Base-by-base conservation (phyloP, 352 stramenopile genomes). In the Pythium sp. region DNA sequence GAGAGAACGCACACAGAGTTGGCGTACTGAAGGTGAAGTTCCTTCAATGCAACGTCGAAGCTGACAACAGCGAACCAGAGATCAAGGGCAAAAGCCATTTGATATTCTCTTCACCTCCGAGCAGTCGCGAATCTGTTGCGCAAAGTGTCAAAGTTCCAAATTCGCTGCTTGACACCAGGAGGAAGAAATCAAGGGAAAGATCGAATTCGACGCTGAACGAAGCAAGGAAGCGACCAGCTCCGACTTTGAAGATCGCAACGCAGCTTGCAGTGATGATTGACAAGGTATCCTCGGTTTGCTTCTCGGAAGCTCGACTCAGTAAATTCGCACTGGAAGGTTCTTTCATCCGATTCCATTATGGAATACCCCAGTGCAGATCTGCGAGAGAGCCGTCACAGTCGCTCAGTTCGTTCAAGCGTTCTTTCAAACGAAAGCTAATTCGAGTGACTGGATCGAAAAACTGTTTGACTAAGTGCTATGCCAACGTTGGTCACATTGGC, bases 21-120 rank as follows among this genome's bases (percentile, higher is more conserved):
- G 74, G 74, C 24, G 61, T 58, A 12, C 54, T 83, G 46, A 69
- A 70, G 12, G 64, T 83, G 30, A 70, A 41, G 14, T 78, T 79
- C 53, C 63, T 61, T 20, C 60, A 74, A 43, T 70, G 41, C 43
- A 36, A 63, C 12, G 15, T 57, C 30, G 15, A 67, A 38, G 36
- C n/a, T 59, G 20, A 34, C 28, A 55, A 20, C 51, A 54, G 32
- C 57, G 22, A 64, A 57, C 12, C 14, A 2, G 47, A 51, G n/a
- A 59, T 66, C 24, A 58, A 66, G 8, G 46, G 12, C 4, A 24
- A 28, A 36, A 66, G 30, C 43, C 26, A 49, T 30, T 24, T 66
- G 47, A 41, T 58, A 7, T 24, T 58, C 18, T 28, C 26, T 24
- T n/a, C 46, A 49, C 43, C 28, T 32, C 3, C 46, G 3, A 36